Evolutionary conservation across 441 rosid genomes (phyloP), one percentile per base, ranked within the genome.

Genomic region (Erodium moschatum): DNA sequence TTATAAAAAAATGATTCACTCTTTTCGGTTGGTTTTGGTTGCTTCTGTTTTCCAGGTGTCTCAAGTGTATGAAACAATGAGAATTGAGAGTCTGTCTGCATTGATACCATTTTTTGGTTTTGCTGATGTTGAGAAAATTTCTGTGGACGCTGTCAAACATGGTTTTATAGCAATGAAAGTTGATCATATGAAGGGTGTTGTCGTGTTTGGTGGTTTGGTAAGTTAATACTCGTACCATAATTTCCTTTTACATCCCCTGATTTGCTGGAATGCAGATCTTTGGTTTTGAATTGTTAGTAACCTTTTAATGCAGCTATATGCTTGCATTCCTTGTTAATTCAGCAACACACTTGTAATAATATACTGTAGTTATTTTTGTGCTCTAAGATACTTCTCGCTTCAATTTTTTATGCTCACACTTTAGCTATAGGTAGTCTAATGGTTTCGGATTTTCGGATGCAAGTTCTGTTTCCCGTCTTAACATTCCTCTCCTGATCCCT

Each of bases 21-120:
- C 31, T 46, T 35, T 35, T 35, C 9, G 40, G 1, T 35, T 35
- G 40, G 6, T 35, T 35, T 35, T 35, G 6, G 16, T 69, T 38
- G 67, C 58, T 48, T 65, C 38, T 38, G 21, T 70, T 71, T 69
- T 75, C 4, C 93, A 95, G 99, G 95, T 95, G 60, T 95, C 99
- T 64, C 87, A 76, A 68, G 89, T 95, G 70, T 95, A 95, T 69
- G 92, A 90, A 81, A 87, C 81, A 1, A 89, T 95, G 82, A 92
- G 76, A 78, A 88, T 95, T 58, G 88, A 81, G 84, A 83, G 84
- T 72, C 73, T 95, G 66, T 89, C 93, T 66, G 81, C 80, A 83
- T 85, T 89, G 89, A 82, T 90, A n/a, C 99, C 98, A 20, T 95
- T 95, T 81, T 90, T 88, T 24, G 85, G 87, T 56, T 86, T 95